Evolutionary conservation across 257 asterid genomes (phyloP), one percentile per base, ranked within the genome.

Genomic region (Solanum piurae): DNA sequence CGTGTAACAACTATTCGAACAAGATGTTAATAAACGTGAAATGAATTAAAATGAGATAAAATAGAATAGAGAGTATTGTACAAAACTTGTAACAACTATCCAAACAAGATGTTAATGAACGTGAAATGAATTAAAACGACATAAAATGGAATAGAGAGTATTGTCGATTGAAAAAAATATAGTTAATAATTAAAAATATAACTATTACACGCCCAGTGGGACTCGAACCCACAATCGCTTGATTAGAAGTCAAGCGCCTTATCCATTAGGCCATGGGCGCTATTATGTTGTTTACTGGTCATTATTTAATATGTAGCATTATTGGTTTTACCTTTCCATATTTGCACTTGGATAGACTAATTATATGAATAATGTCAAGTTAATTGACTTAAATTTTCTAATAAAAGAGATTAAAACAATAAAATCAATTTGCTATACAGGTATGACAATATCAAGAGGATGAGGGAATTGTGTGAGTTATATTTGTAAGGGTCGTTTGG

Each of bases 271-370:
- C 72, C 72, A 64, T 64, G 72, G 18, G 71, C 33, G 71, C 71
- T n/a, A 5, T 1, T 9, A 0, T 4, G 4, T 0, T 10, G 0
- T 0, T 2, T 11, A 0, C 0, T 9, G 13, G 6, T 62, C 13
- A 23, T 62, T 10, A 46, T 46, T 9, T 60, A 3, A 3, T 62
- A 9, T 23, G 6, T 62, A 1, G 1, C 14, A 9, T 1, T 9
- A 1, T 23, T 62, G 27, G 12, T 62, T 62, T 62, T 23, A 2
- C n/a, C 69, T 9, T 62, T 62, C 69, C 69, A 62, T 62, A 62
- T 23, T 23, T 25, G 3, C 72, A 64, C 16, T 23, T 64, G 31
- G 14, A 23, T 62, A 4, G 14, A 4, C 7, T n/a, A 64, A 3
- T 64, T 64, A n/a, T n/a, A 64, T 64, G 6, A 64, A 64, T 66